A percentile compares a stretch with the other conserved stretches of the same genome.
phyloP scores from a whole-genome alignment of 2,329 filamentous ascomycete species.

The Coleophoma cylindrospora region DNA sequence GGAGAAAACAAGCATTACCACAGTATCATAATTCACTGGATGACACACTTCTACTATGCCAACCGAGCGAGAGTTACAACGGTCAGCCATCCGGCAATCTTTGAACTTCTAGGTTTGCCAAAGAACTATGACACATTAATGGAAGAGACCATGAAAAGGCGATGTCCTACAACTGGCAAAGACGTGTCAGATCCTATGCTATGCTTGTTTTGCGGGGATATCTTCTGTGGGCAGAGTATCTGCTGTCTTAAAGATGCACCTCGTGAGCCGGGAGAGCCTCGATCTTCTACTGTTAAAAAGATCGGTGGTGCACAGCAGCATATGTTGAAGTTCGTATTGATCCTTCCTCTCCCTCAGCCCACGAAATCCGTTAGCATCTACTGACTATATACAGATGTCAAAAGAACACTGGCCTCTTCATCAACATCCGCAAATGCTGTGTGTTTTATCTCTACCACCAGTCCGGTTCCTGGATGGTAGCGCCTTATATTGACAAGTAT shows the following conservation, averaged over 20 bases:
- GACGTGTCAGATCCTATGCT: slow-evolving; percentile 87
- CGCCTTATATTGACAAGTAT: slow-evolving; percentile 93
- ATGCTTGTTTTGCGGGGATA: slow-evolving; percentile 93
- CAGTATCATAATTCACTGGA: slow-evolving; percentile 62
- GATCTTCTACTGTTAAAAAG: slow-evolving; percentile 34
- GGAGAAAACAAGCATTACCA: slow-evolving; percentile 23
- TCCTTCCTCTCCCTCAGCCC: background rate
- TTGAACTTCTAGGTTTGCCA: slow-evolving; percentile 87
- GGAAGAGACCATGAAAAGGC: slow-evolving; percentile 79
- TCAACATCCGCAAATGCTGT: slow-evolving; percentile 95
- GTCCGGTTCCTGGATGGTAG: slow-evolving; percentile 78
- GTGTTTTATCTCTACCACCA: slow-evolving; percentile 79
- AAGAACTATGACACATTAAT: slow-evolving; percentile 90
- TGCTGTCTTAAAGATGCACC: slow-evolving; percentile 68
- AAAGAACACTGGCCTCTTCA: slow-evolving; percentile 84
- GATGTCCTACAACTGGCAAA: slow-evolving; percentile 85
- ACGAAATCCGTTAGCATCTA: background rate
- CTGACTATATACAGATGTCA: slow-evolving; percentile 60
- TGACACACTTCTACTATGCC: slow-evolving; percentile 32
- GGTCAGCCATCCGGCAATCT: slow-evolving; percentile 80
- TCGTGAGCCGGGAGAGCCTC: slow-evolving; percentile 23
- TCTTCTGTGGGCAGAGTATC: slow-evolving; percentile 90
- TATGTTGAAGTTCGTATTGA: slow-evolving; percentile 65
- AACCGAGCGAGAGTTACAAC: slow-evolving; percentile 20
- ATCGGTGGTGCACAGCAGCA: slow-evolving; percentile 90